These are phyloP conservation scores for Vitis hybrid DNA, from an alignment of 177 flowering plant species.

Conservation along the genomic window DNA sequence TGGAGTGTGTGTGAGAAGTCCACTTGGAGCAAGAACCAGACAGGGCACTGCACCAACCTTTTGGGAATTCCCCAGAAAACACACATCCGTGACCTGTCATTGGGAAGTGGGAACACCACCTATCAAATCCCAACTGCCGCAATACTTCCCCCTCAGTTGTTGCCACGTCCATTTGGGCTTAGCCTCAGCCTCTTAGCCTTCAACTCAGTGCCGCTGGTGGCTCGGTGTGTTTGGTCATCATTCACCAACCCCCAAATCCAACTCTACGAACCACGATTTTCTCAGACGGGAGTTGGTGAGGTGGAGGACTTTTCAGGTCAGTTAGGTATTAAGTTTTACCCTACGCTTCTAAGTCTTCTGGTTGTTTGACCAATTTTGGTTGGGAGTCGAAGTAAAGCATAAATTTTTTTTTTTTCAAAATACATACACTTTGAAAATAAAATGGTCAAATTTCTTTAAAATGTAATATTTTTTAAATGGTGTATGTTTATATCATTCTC, in stretches of 20 bases:
- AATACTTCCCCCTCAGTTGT: constrained; percentile 1
- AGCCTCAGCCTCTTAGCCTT: too few species aligned
- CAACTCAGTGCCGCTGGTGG: neutral
- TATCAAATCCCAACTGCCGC: constrained; percentile 13
- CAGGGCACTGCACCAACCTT: constrained; percentile 7
- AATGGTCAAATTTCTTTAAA: too few species aligned
- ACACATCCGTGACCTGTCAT: too few species aligned
- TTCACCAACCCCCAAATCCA: neutral
- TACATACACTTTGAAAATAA: too few species aligned
- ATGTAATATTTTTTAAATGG: too few species aligned
- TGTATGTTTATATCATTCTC: too few species aligned
- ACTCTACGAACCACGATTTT: neutral
- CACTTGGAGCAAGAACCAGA: too few species aligned
- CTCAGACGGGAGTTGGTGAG: neutral
- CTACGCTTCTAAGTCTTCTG: neutral
- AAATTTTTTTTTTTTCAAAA: too few species aligned
- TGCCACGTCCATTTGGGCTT: constrained; percentile 1
- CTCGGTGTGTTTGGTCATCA: neutral
- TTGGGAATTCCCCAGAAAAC: neutral
- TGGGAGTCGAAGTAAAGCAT: neutral
- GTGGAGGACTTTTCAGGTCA: neutral
- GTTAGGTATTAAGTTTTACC: neutral
- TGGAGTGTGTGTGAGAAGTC: too few species aligned
- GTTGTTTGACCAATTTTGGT: neutral
- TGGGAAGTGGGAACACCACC: constrained; percentile 6